Base-by-base conservation (phyloP, 345 rosid species). In the Rhodamnia rubescens region DNA sequence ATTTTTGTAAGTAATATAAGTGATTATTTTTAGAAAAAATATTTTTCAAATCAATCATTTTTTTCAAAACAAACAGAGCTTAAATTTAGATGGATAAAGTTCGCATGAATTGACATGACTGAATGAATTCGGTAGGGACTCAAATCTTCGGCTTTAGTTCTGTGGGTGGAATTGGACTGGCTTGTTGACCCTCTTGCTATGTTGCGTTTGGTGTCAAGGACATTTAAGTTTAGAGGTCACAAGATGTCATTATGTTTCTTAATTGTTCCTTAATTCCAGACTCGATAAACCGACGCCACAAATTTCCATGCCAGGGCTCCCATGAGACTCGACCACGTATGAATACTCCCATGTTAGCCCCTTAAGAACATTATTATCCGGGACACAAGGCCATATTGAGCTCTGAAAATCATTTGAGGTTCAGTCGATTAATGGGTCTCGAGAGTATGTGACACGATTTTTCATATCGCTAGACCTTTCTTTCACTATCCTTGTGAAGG, bases 71-170 rank as follows among this genome's bases (percentile, higher is more conserved):
- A 24, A 11, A 24, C 26, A 5, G 11, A 24, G 5, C 11, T 10
- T 57, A 2, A 57, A 24, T 24, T 57, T 57, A 10, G 61, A 57
- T 11, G 11, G 1, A 24, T 57, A 57, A 11, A 57, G 29, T 24
- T 0, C 1, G 26, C 0, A 57, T 10, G 27, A 56, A 24, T 5
- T 10, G 0, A 56, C 3, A 4, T 26, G 14, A 10, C 0, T 10
- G 6, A 56, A 10, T 24, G 61, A 24, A 24, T 57, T 24, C 1
- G 2, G 14, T 56, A 0, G 0, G 6, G 29, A 24, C 7, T 24
- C 61, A 24, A 57, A 26, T n/a, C 29, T 57, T 57, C 11, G 61
- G 61, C 61, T 6, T 0, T 0, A 0, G 0, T 57, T 24, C 4
- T 1, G 3, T 6, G 13, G 27, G 29, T 24, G 29, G 6, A 57